Conservation (phyloP, 352 stramenopile species). For the Phytophthora meadii region DNA sequence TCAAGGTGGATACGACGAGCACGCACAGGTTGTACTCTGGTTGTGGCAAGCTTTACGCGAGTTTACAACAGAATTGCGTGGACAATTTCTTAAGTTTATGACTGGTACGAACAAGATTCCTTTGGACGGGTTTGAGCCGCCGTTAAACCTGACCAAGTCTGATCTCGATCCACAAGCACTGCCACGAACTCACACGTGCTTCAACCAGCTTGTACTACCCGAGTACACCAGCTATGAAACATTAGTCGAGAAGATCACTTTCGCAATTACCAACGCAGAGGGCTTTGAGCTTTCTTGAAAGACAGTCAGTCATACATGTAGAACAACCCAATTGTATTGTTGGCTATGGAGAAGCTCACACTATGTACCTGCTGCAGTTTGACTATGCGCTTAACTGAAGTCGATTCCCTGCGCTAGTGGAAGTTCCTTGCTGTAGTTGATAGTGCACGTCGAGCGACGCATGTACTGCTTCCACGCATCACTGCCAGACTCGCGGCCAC, state of each 20-base stretch:
- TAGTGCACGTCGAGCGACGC: conserved; percentile 93
- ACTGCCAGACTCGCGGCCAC: conserved; percentile 90
- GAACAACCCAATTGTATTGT: conserved; percentile 14
- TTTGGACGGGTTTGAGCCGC: conserved; percentile 87
- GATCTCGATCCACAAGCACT: conserved; percentile 74
- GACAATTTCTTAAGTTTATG: conserved; percentile 85
- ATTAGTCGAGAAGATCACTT: conserved; percentile 77
- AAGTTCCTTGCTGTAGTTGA: conserved; percentile 94
- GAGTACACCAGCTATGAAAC: conserved; percentile 74
- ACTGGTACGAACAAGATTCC: conserved; percentile 87
- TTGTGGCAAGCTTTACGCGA: conserved; percentile 86
- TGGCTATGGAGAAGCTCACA: conserved; percentile 9
- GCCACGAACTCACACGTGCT: conserved; percentile 85
- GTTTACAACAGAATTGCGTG: conserved; percentile 64
- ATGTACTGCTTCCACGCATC: conserved; percentile 96
- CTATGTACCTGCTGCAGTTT: conserved; percentile 6
- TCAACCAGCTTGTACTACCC: conserved; percentile 90
- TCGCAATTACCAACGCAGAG: conserved; percentile 81
- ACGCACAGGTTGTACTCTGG: conserved; percentile 81
- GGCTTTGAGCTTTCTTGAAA: conserved; percentile 83
- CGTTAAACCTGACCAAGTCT: conserved; percentile 86
- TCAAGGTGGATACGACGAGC: conserved; percentile 81
- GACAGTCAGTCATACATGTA: neutral
- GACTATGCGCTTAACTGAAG: conserved; percentile 65
- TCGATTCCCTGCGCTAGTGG: conserved; percentile 93